Conservation (phyloP, 345 rosid genomes). For the Gossypium ekmanianum region DNA sequence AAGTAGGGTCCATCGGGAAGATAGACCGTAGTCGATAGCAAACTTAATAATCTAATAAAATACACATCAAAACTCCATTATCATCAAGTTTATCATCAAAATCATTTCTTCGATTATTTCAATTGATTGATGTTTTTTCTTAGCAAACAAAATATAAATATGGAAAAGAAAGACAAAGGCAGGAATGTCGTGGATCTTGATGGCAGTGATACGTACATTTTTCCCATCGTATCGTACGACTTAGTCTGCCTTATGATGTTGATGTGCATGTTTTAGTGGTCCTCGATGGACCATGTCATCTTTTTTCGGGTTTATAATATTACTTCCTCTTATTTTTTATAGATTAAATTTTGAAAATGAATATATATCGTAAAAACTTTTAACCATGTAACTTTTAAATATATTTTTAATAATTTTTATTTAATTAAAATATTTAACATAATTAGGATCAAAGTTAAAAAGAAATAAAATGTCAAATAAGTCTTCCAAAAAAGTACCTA, state of each 20-base stretch:
- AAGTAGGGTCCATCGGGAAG: slow-evolving; percentile 70
- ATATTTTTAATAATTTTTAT: no score
- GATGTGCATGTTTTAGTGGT: background rate
- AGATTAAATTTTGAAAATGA: no score
- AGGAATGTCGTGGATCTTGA: background rate
- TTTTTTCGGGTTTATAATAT: no score
- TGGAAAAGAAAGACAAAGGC: background rate
- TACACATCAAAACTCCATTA: slow-evolving; percentile 2
- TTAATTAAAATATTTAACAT: no score
- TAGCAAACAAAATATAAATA: slow-evolving; percentile 20
- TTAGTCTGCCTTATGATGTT: background rate
- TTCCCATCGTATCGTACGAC: background rate
- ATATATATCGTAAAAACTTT: no score
- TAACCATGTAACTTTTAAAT: no score
- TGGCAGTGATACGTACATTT: background rate
- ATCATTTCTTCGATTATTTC: background rate
- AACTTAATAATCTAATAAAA: no score
- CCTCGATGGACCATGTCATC: background rate
- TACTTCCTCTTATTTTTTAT: no score
- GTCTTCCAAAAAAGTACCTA: no score
- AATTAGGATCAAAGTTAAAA: no score
- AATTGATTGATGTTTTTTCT: slow-evolving; percentile 17
- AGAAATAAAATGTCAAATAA: no score
- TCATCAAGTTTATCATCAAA: background rate
- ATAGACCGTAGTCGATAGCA: background rate